Percentiles rank a stretch among this genome's conserved stretches.
Evolutionary conservation across 2,329 filamentous ascomycete species (phyloP).

Genomic region (Lasiodiplodia hormozganensis): DNA sequence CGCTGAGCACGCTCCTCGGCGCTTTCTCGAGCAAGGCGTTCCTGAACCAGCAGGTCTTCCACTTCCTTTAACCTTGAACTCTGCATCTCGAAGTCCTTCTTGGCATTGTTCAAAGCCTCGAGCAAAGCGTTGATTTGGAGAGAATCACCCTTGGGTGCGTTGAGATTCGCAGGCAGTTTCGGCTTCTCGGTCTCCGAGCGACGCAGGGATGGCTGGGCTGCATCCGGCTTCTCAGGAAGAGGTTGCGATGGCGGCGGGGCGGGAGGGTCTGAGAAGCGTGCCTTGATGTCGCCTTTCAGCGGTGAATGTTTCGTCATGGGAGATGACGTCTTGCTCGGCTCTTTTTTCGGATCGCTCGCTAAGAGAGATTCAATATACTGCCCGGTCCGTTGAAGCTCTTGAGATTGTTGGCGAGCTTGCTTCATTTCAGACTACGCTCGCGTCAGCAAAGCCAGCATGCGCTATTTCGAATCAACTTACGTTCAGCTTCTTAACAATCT

Average conservation of each 20-base stretch:
- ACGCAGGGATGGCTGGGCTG: constrained; percentile 70
- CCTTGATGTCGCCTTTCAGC: constrained; percentile 74
- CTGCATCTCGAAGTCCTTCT: constrained; percentile 87
- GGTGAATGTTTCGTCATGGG: constrained; percentile 53
- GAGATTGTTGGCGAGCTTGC: constrained; percentile 83
- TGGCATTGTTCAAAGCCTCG: constrained; percentile 82
- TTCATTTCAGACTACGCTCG: constrained; percentile 80
- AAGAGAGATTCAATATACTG: constrained; percentile 81
- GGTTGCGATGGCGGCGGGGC: constrained; percentile 93
- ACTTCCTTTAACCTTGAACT: constrained; percentile 79
- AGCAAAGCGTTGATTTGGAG: constrained; percentile 84
- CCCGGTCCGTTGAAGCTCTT: constrained; percentile 82
- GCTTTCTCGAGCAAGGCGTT: constrained; percentile 79
- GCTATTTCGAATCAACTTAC: constrained; percentile 60
- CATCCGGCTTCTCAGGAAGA: constrained; percentile 89
- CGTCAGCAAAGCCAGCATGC: not conserved
- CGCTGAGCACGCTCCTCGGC: constrained; percentile 83
- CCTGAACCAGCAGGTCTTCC: constrained; percentile 77
- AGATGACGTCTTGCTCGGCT: constrained; percentile 54
- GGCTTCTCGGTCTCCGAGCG: constrained; percentile 78
- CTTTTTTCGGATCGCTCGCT: constrained; percentile 70
- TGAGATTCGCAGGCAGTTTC: constrained; percentile 55
- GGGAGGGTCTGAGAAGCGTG: constrained; percentile 89
- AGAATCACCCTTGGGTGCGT: constrained; percentile 55
- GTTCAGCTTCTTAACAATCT: constrained; percentile 86